A percentile compares a stretch with the other conserved stretches of the same genome.
phyloP scores from a whole-genome alignment of 768 basidiomycete species.

The Lactifluus echinatus region DNA sequence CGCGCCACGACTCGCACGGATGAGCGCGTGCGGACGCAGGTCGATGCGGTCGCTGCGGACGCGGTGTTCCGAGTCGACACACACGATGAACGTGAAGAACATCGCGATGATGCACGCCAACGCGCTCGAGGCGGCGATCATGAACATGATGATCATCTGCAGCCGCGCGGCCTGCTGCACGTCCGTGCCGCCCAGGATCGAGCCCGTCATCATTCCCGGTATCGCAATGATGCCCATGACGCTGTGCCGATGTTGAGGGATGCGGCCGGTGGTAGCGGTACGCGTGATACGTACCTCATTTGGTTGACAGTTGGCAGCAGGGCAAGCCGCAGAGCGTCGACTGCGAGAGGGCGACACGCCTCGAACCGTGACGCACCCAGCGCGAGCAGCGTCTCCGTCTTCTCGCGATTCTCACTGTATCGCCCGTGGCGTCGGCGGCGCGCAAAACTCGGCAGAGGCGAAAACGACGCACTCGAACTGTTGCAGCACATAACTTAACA shows the following conservation, averaged over 20 bases:
- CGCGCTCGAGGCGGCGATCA: conserved; percentile 74
- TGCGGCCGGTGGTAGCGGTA: not conserved
- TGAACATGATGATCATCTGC: conserved; percentile 93
- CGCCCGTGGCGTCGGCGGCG: not conserved
- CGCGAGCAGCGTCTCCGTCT: conserved; percentile 77
- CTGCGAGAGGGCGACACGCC: conserved; percentile 71
- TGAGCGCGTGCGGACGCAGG: conserved; percentile 17
- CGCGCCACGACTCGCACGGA: not conserved
- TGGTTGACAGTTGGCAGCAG: conserved; percentile 76
- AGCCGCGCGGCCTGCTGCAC: conserved; percentile 79
- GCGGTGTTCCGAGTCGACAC: conserved; percentile 62
- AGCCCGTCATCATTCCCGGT: conserved; percentile 89
- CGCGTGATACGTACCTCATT: conserved; percentile 53
- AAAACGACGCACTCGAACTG: conserved; percentile 53
- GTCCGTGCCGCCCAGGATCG: conserved; percentile 77
- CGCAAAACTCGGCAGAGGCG: not conserved
- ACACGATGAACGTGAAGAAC: conserved; percentile 46
- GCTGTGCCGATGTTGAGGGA: conserved; percentile 28
- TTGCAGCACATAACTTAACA: conserved; percentile 60
- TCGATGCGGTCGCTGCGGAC: conserved; percentile 58
- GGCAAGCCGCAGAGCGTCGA: conserved; percentile 70
- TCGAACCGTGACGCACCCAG: conserved; percentile 81
- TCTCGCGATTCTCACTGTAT: conserved; percentile 70
- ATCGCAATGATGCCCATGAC: conserved; percentile 73
- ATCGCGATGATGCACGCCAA: conserved; percentile 62